Conservation (phyloP, 805 yeast species). For the Kazachstania viticola region DNA sequence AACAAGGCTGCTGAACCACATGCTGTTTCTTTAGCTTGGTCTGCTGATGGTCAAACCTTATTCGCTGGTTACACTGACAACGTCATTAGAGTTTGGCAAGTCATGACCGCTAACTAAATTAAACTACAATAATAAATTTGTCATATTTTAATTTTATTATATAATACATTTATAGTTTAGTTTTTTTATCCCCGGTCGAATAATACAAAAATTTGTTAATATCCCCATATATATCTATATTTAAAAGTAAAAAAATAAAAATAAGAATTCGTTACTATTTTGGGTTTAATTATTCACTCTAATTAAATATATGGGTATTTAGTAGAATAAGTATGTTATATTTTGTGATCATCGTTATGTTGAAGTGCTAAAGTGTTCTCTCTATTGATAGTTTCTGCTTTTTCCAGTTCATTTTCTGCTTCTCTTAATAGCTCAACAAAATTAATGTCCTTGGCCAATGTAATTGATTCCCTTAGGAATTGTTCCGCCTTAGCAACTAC, state of each 20-base stretch:
- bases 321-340: background rate
- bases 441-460: constrained; percentile 56
- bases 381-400: constrained; percentile 14
- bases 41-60: constrained; percentile 98
- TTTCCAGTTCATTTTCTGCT: constrained; percentile 54
- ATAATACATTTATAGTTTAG: constrained; percentile 2
- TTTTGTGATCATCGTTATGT: background rate
- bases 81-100: constrained; percentile 99
- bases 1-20: constrained; percentile 92
- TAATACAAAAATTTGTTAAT: constrained; percentile 1
- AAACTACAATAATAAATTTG: background rate
- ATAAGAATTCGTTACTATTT: too few species aligned
- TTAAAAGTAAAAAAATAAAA: background rate
- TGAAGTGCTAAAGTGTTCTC: background rate
- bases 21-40: constrained; percentile 97
- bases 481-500: constrained; percentile 47
- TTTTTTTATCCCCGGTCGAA: too few species aligned
- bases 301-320: too few species aligned
- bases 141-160: constrained; percentile 3
- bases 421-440: constrained; percentile 50
- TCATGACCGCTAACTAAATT: constrained; percentile 59
- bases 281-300: background rate
- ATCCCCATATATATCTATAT: background rate
- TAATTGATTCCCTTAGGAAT: constrained; percentile 54
- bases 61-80: constrained; percentile 99